phyloP scores from a whole-genome alignment of 805 yeast genomes.

The Suhomyces pyralidae region DNA sequence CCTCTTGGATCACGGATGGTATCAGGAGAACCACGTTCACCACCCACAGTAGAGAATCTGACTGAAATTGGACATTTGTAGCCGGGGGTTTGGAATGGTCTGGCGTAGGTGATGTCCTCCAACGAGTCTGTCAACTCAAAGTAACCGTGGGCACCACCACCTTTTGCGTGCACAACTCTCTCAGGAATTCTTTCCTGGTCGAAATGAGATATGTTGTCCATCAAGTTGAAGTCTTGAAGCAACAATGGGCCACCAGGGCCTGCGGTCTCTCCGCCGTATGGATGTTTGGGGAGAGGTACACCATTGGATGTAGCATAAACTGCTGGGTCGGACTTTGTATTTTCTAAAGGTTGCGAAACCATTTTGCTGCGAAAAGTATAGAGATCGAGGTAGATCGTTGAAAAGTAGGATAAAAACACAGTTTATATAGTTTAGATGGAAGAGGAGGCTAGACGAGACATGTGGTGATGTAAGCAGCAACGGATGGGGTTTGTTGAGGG shows the following conservation, averaged over 20 bases:
- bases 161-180: conserved; percentile 91
- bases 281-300: conserved; percentile 49
- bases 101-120: conserved; percentile 68
- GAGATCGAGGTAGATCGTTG: neutral
- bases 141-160: conserved; percentile 85
- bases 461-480: neutral
- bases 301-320: conserved; percentile 53
- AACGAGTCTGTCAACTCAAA: conserved; percentile 73
- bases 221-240: conserved; percentile 75
- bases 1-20: conserved; percentile 89
- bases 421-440: neutral
- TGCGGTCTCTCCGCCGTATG: conserved; percentile 73
- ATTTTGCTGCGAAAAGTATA: neutral
- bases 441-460: neutral
- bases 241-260: conserved; percentile 77
- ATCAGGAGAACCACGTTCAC: conserved; percentile 79
- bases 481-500: neutral
- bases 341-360: conserved; percentile 5
- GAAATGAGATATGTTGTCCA: conserved; percentile 81
- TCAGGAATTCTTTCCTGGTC: conserved; percentile 90
- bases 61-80: conserved; percentile 72
- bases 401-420: neutral
- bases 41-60: conserved; percentile 86
- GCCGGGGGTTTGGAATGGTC: conserved; percentile 70
- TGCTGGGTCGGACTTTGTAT: conserved; percentile 13